Percentiles rank a stretch among this genome's conserved stretches.
phyloP scores from a whole-genome alignment of 2,329 filamentous ascomycete species.

The Plenodomus lindquistii region DNA sequence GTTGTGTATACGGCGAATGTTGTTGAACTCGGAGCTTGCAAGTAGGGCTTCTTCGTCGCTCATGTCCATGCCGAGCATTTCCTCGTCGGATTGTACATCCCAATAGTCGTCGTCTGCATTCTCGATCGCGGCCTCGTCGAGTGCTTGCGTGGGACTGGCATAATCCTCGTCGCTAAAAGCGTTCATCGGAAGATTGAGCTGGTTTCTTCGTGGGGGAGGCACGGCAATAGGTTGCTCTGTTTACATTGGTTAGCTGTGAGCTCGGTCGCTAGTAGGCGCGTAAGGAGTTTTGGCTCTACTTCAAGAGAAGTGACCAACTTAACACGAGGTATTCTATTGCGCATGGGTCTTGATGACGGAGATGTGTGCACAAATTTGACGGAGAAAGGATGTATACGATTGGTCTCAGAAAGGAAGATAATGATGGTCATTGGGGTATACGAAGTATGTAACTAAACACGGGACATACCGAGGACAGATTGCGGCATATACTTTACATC shows the following conservation, averaged over 20 bases:
- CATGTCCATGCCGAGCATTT: conserved; percentile 37
- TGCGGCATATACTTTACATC: conserved; percentile 46
- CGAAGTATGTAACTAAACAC: conserved; percentile 42
- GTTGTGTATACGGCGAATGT: conserved; percentile 43
- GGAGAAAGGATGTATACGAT: conserved; percentile 3
- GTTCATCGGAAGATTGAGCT: conserved; percentile 25
- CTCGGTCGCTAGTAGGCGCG: not conserved
- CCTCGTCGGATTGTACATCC: conserved; percentile 54
- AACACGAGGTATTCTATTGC: not conserved
- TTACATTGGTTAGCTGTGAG: not conserved
- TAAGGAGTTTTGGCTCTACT: not conserved
- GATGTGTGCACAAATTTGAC: conserved; percentile 13
- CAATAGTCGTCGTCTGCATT: conserved; percentile 55
- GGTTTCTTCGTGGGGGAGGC: conserved; percentile 12
- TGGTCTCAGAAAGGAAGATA: conserved; percentile 25
- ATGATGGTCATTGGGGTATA: conserved; percentile 40
- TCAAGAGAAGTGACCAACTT: not conserved
- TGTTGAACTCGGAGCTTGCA: conserved; percentile 38
- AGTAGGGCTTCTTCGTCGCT: conserved; percentile 27
- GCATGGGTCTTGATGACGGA: conserved; percentile 1
- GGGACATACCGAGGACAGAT: conserved; percentile 47
- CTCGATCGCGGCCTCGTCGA: conserved; percentile 48
- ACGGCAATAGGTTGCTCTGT: conserved; percentile 29
- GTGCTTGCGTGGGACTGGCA: conserved; percentile 39
- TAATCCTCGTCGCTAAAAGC: conserved; percentile 48